phyloP scores from a whole-genome alignment of 345 rosid species.

The Gossypioides kirkii region DNA sequence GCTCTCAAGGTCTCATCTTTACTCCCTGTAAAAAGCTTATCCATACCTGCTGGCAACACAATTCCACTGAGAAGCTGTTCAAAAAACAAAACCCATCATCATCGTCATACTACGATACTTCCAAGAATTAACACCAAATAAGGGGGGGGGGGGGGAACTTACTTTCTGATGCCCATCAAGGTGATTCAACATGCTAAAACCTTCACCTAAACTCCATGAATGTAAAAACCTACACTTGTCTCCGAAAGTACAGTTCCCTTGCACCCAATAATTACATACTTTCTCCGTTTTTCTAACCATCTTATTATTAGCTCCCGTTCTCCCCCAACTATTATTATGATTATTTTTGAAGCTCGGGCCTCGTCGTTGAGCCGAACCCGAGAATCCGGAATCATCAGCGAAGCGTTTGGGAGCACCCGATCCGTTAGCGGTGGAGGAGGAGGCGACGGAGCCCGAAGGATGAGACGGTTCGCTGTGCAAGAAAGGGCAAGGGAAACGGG shows the following conservation, averaged over 20 bases:
- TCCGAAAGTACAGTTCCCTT: constrained; percentile 72
- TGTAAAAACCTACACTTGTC: constrained; percentile 79
- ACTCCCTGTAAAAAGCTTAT: constrained; percentile 85
- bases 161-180: constrained; percentile 93
- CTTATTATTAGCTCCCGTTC: constrained; percentile 47
- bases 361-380: constrained; percentile 51
- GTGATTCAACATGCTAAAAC: constrained; percentile 60
- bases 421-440: constrained; percentile 30
- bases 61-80: constrained; percentile 79
- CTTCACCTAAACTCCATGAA: constrained; percentile 82
- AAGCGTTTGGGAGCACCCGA: constrained; percentile 47
- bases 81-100: constrained; percentile 6
- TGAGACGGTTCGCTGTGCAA: constrained; percentile 66
- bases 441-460: constrained; percentile 22
- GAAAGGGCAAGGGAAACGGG: constrained; percentile 57
- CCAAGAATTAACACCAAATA: neutral
- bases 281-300: constrained; percentile 56
- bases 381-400: constrained; percentile 56
- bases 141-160: neutral
- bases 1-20: constrained; percentile 76
- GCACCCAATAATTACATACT: constrained; percentile 78
- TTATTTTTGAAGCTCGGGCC: constrained; percentile 31
- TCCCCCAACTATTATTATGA: constrained; percentile 15
- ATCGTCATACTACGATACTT: constrained; percentile 6
- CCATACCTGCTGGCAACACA: constrained; percentile 73